Conservation (phyloP, 805 yeast species). For the Monosporozyma servazzii region DNA sequence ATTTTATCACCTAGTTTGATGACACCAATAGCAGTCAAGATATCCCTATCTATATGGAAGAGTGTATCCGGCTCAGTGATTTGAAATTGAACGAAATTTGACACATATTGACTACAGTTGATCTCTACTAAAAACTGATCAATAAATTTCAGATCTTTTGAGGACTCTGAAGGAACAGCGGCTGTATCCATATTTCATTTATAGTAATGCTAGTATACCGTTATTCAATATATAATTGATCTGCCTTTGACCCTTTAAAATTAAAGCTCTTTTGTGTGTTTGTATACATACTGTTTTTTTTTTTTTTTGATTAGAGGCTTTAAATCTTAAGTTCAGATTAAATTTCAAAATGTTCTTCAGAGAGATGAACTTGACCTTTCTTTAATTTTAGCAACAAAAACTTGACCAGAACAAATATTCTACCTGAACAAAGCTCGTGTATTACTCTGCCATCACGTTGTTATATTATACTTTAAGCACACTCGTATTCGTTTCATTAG, state of each 20-base stretch:
- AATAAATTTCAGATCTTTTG: constrained; percentile 7
- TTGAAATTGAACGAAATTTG: constrained; percentile 13
- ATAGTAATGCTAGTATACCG: neutral
- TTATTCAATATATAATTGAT: too few species aligned
- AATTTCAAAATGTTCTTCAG: too few species aligned
- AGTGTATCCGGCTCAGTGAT: constrained; percentile 20
- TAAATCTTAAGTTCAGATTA: neutral
- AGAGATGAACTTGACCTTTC: neutral
- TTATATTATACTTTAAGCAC: neutral
- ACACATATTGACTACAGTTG: constrained; percentile 18
- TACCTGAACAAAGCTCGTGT: neutral
- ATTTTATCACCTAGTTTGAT: constrained; percentile 77
- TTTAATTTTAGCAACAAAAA: neutral
- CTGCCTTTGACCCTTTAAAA: too few species aligned
- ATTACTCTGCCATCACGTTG: neutral
- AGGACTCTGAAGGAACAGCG: neutral
- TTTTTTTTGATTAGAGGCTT: too few species aligned
- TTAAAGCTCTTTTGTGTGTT: too few species aligned
- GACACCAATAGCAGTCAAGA: constrained; percentile 66
- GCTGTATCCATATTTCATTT: neutral
- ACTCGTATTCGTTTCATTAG: neutral
- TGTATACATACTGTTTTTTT: too few species aligned
- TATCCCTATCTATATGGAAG: constrained; percentile 41
- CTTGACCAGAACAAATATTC: too few species aligned
- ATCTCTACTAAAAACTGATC: constrained; percentile 17